phyloP scores from a whole-genome alignment of 1,284 basidiomycete species.

The Ceratobasidium sp. region DNA sequence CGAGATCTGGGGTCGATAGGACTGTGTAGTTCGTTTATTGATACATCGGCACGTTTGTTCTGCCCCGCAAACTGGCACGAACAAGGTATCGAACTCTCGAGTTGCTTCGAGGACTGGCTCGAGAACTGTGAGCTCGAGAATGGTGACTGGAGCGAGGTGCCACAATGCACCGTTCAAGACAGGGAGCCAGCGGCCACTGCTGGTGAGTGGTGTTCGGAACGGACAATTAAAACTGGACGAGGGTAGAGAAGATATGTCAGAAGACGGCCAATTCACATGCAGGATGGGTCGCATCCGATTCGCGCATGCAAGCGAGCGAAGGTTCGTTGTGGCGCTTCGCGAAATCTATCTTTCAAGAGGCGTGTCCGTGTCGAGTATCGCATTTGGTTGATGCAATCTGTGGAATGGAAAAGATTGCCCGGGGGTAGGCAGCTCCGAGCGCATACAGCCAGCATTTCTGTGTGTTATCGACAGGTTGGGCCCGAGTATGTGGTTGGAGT shows the following conservation, averaged over 20 bases:
- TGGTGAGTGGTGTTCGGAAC: background rate
- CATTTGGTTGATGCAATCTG: conserved; percentile 11
- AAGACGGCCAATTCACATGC: conserved; percentile 10
- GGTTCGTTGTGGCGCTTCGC: conserved; percentile 26
- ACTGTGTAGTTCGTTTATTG: background rate
- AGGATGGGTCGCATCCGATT: conserved; percentile 33
- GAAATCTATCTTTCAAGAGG: background rate
- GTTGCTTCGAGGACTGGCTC: conserved; percentile 18
- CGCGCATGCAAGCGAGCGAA: conserved; percentile 35
- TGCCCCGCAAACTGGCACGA: background rate
- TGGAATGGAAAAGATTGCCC: conserved; percentile 3
- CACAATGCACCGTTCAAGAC: background rate
- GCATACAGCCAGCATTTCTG: conserved; percentile 9
- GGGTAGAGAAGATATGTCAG: conserved; percentile 11
- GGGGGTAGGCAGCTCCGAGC: conserved; percentile 7
- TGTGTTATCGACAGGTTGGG: background rate
- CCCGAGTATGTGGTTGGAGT: background rate
- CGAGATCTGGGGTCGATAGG: background rate
- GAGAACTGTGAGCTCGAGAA: background rate
- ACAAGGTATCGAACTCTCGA: background rate
- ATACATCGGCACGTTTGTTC: background rate
- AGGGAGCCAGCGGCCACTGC: background rate
- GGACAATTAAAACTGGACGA: conserved; percentile 16
- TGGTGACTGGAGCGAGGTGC: background rate
- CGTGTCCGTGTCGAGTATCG: background rate